Base-by-base conservation (phyloP, 176 grass and related monocot genomes). In the Oryza brachyantha region DNA sequence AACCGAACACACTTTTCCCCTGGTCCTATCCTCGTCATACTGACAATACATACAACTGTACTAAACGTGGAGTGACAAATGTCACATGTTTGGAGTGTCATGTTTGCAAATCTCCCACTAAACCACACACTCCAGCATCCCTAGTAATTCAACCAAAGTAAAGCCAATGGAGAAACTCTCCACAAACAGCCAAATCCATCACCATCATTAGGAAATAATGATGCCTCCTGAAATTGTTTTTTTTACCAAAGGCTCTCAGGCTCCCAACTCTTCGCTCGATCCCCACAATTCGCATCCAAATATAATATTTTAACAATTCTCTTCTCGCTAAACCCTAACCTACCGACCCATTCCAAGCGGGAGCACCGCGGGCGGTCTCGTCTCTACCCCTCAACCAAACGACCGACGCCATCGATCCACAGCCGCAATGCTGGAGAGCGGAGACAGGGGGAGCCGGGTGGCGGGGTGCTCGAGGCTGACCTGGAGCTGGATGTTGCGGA, bases 401-500 rank as follows among this genome's bases (percentile, higher is more conserved):
- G 31, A 58, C 65, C 4, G 38, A 16, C 8, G 3, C 29, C 73
- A 39, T 50, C 64, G 66, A 71, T 78, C 50, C 29, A 52, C 21
- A 60, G n/a, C 24, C 16, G n/a, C 43, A 72, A 82, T 36, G 60
- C 14, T 13, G 5, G 39, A 48, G 40, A 12, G n/a, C n/a, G n/a
- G n/a, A n/a, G n/a, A n/a, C n/a, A n/a, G n/a, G n/a, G n/a, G n/a
- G n/a, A n/a, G n/a, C n/a, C n/a, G n/a, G n/a, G n/a, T n/a, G n/a
- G n/a, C 10, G 60, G 37, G 22, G 34, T 6, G 21, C 43, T 21
- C 52, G 28, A 3, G 10, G 8, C 24, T 12, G 26, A 93, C 90
- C 90, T 89, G 90, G 40, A 93, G 81, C 77, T 81, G 86, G 78
- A 93, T 89, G 74, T 93, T 89, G 70, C 90, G 86, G 74, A 93